phyloP scores from a whole-genome alignment of 306 rosid genomes.

The Quercus suber region DNA sequence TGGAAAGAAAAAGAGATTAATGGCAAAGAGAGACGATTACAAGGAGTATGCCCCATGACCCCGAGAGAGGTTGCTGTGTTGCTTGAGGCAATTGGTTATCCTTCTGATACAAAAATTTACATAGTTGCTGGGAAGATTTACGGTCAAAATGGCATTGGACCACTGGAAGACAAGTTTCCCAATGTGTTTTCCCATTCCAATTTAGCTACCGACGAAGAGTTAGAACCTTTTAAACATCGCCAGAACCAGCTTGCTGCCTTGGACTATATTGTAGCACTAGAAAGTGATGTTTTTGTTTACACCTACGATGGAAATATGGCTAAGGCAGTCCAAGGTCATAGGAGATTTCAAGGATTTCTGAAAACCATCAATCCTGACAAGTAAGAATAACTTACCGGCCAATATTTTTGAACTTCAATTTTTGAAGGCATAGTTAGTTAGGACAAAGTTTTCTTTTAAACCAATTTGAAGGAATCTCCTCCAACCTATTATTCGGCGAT shows the following conservation, averaged over 20 bases:
- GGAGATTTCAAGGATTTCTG: slow-evolving; percentile 50
- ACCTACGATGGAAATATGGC: slow-evolving; percentile 73
- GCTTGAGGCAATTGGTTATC: slow-evolving; percentile 66
- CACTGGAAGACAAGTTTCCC: slow-evolving; percentile 45
- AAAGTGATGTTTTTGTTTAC: slow-evolving; percentile 65
- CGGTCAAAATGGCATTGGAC: slow-evolving; percentile 41
- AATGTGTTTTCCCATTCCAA: slow-evolving; percentile 38
- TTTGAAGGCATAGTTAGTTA: background rate
- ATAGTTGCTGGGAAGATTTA: slow-evolving; percentile 53
- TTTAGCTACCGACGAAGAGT: slow-evolving; percentile 59
- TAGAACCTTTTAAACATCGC: slow-evolving; percentile 37
- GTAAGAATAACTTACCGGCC: slow-evolving; percentile 18
- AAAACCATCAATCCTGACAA: slow-evolving; percentile 64
- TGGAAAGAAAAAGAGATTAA: slow-evolving; percentile 67
- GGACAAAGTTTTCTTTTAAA: too few species aligned
- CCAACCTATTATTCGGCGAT: too few species aligned
- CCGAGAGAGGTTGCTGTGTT: slow-evolving; percentile 71
- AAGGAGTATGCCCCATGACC: slow-evolving; percentile 73
- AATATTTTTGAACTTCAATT: background rate
- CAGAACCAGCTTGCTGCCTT: slow-evolving; percentile 69
- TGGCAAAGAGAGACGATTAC: slow-evolving; percentile 29
- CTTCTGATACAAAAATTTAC: slow-evolving; percentile 53
- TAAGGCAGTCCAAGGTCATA: slow-evolving; percentile 60
- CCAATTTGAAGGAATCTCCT: too few species aligned
- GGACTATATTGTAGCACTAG: slow-evolving; percentile 54